phyloP scores from a whole-genome alignment of 139 green algal genomes.

The Desmodesmus armatus region DNA sequence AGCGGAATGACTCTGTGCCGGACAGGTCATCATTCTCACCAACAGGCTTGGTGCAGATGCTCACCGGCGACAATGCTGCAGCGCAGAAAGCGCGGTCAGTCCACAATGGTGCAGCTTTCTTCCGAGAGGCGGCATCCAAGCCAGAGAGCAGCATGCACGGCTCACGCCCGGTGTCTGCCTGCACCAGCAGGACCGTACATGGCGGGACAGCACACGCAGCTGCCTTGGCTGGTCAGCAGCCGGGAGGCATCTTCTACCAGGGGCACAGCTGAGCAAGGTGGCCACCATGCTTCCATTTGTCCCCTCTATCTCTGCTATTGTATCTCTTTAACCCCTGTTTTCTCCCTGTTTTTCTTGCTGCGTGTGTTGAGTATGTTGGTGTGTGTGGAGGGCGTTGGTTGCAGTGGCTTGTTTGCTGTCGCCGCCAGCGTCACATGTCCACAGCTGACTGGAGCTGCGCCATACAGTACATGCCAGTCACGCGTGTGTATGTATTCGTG shows the following conservation, averaged over 20 bases:
- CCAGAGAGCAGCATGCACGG: not conserved
- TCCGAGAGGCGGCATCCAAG: not conserved
- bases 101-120: conserved; percentile 12
- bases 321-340: too few relatives aligned
- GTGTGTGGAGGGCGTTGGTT: too few relatives aligned
- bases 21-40: not conserved
- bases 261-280: not conserved
- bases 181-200: conserved; percentile 25
- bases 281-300: too few relatives aligned
- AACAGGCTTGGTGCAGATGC: not conserved
- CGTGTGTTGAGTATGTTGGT: too few relatives aligned
- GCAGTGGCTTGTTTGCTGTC: too few relatives aligned
- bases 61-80: not conserved
- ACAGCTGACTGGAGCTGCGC: too few relatives aligned
- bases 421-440: too few relatives aligned
- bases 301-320: too few relatives aligned
- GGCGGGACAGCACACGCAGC: conserved; percentile 30
- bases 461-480: too few relatives aligned
- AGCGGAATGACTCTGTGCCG: not conserved
- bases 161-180: not conserved
- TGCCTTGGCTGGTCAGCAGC: not conserved
- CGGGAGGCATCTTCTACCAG: conserved; percentile 17
- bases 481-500: too few relatives aligned
- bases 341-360: too few relatives aligned
- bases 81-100: conserved; percentile 10